Conservation (phyloP, 2,329 filamentous ascomycete genomes). For the Emericellopsis atlantica region DNA sequence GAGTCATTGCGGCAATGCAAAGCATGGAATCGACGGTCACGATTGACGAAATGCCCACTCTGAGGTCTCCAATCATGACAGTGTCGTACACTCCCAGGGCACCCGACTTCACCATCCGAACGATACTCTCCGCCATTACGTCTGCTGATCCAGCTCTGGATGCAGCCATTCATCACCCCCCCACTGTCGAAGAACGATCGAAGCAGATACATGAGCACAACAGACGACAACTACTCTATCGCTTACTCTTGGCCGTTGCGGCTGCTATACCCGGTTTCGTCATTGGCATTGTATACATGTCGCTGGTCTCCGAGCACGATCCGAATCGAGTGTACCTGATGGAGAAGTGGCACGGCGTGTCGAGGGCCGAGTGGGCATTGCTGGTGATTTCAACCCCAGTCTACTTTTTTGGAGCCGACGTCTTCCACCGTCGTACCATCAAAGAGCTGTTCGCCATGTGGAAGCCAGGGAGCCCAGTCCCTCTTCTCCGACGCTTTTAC, state of each 20-base stretch:
- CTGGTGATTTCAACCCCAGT: slow-evolving; percentile 75
- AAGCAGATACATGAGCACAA: slow-evolving; percentile 59
- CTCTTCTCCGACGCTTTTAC: slow-evolving; percentile 65
- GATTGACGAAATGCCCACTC: slow-evolving; percentile 41
- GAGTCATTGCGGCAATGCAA: slow-evolving; percentile 39
- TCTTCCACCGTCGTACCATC: slow-evolving; percentile 68
- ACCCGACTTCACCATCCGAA: slow-evolving; percentile 61
- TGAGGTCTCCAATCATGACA: slow-evolving; percentile 53
- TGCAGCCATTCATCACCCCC: slow-evolving; percentile 64
- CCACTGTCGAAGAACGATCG: slow-evolving; percentile 73
- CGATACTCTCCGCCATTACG: slow-evolving; percentile 57
- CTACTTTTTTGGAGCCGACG: slow-evolving; percentile 75
- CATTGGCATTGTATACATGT: slow-evolving; percentile 88
- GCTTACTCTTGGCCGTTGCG: slow-evolving; percentile 57
- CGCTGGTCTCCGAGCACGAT: slow-evolving; percentile 41
- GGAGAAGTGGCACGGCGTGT: slow-evolving; percentile 60
- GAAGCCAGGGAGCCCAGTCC: slow-evolving; percentile 61
- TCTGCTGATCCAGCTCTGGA: slow-evolving; percentile 52
- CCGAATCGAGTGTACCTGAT: slow-evolving; percentile 52
- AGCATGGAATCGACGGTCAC: slow-evolving; percentile 36
- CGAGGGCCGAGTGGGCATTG: slow-evolving; percentile 64
- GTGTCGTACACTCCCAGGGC: slow-evolving; percentile 57
- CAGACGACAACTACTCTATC: slow-evolving; percentile 52
- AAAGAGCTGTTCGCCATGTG: slow-evolving; percentile 72
- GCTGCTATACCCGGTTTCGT: slow-evolving; percentile 73